Evolutionary conservation across 306 rosid genomes (phyloP), one percentile per base, ranked within the genome.

Genomic region (Mimosa pudica): DNA sequence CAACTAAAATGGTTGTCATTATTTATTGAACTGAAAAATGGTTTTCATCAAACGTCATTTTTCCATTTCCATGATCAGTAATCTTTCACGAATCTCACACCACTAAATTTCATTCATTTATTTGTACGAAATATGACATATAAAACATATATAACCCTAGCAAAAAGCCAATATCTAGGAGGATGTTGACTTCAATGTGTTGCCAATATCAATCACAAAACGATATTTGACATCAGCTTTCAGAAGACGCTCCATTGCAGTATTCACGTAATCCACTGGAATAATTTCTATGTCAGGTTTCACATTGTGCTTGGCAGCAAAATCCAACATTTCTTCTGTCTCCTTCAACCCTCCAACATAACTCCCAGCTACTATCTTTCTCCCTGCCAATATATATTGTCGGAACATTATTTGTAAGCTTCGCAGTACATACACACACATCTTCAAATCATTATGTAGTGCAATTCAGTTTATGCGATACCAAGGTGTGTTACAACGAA

Each of bases 221-320:
- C 92, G 92, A 74, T 90, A 90, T 64, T 80, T 88, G 35, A 90
- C 90, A 66, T 90, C 92, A 0, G 57, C 71, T 52, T 86, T 90
- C 20, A 6, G 6, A 18, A 90, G 82, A 9, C 90, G 84, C 16
- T 90, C 84, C 83, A 88, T 57, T 11, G 90, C 90, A 0, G 84
- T 84, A 16, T 90, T 88, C 11, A 90, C 81, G 55, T 90, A 86
- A 48, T 88, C 90, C 0, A 88, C 72, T 5, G 87, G 61, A 74
- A 90, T 58, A 35, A 88, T 72, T 48, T 90, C 90, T 35, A 85
- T 81, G 0, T 90, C 91, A 5, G 89, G 89, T 44, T 81, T 86
- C 17, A 90, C 80, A 3, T 6, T 45, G 24, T 88, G 89, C 79
- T 90, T 61, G 2, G 93, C 86, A 8, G 90, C 89, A 77, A 86